Evolutionary conservation across 2,329 filamentous ascomycete genomes (phyloP).

Genomic region (Fusarium equiseti): DNA sequence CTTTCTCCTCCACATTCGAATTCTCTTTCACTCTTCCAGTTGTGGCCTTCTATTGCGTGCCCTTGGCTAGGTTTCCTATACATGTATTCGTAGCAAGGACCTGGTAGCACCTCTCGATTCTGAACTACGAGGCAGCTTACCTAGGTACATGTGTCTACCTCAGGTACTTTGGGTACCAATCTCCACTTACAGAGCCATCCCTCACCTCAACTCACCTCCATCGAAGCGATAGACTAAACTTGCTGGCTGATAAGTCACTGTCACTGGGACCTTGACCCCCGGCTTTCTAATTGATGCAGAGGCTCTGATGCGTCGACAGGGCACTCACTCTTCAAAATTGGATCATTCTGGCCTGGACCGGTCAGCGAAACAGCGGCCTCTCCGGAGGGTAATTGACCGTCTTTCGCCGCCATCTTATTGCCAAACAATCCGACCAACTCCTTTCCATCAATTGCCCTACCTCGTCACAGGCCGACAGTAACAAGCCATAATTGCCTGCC

Average conservation of each 20-base stretch:
- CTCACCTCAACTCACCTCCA: slow-evolving; percentile 20
- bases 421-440: slow-evolving; percentile 29
- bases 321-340: slow-evolving; percentile 35
- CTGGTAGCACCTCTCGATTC: slow-evolving; percentile 5
- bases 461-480: slow-evolving; percentile 15
- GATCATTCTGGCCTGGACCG: slow-evolving; percentile 40
- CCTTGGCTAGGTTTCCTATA: slow-evolving; percentile 5
- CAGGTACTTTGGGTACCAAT: neutral
- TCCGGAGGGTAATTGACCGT: slow-evolving; percentile 39
- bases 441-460: slow-evolving; percentile 32
- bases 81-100: neutral
- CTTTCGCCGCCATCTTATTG: slow-evolving; percentile 36
- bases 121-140: neutral
- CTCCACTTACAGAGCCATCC: slow-evolving; percentile 15
- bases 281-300: slow-evolving; percentile 23
- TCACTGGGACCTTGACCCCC: slow-evolving; percentile 25
- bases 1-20: neutral
- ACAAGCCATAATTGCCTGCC: slow-evolving; percentile 4
- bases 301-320: slow-evolving; percentile 34
- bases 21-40: slow-evolving; percentile 17
- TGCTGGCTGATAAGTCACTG: slow-evolving; percentile 32
- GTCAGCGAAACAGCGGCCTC: slow-evolving; percentile 39
- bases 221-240: slow-evolving; percentile 38
- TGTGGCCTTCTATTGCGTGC: slow-evolving; percentile 17
- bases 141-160: neutral